Percentiles rank a stretch among this genome's conserved stretches.
These are phyloP conservation scores for Backusella morwellensis DNA, from an alignment of 192 early-diverging fungal genomes.

Conservation along the genomic window DNA sequence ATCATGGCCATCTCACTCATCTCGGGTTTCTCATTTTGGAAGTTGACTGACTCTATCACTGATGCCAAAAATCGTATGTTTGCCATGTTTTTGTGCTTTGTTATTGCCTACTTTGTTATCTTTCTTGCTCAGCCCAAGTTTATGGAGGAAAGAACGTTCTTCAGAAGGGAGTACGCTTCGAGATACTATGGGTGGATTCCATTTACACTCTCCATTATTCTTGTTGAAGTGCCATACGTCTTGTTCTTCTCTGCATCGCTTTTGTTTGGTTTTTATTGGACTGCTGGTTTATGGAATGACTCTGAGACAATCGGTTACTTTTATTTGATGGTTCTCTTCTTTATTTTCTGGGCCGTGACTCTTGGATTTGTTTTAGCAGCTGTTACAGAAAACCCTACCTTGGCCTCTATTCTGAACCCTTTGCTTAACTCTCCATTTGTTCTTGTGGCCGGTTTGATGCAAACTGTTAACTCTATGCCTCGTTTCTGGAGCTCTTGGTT, in stretches of 20 bases:
- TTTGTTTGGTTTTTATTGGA: conserved; percentile 76
- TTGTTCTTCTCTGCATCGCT: conserved; percentile 58
- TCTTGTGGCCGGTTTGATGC: conserved; percentile 71
- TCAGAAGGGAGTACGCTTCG: conserved; percentile 62
- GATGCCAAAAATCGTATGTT: conserved; percentile 70
- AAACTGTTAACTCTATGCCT: conserved; percentile 59
- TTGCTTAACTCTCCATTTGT: conserved; percentile 63
- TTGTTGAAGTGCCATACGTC: conserved; percentile 69
- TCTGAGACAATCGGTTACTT: conserved; percentile 60
- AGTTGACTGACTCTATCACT: conserved; percentile 44
- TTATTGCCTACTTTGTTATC: conserved; percentile 64
- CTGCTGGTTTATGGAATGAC: conserved; percentile 54
- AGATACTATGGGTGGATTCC: conserved; percentile 69
- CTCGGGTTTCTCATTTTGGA: conserved; percentile 73
- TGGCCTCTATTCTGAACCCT: conserved; percentile 64
- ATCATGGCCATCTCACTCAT: conserved; percentile 56
- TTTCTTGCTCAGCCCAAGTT: conserved; percentile 69
- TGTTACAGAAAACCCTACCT: conserved; percentile 54
- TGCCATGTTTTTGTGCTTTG: conserved; percentile 66
- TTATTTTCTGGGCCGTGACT: conserved; percentile 62
- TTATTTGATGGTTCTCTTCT: conserved; percentile 56
- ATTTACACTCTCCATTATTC: conserved; percentile 60
- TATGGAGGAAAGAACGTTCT: conserved; percentile 63
- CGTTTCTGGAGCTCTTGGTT: conserved; percentile 71
- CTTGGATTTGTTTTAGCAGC: conserved; percentile 68